These are phyloP conservation scores for Glycine tomentella DNA, from an alignment of 306 rosid genomes.

Conservation along the genomic window DNA sequence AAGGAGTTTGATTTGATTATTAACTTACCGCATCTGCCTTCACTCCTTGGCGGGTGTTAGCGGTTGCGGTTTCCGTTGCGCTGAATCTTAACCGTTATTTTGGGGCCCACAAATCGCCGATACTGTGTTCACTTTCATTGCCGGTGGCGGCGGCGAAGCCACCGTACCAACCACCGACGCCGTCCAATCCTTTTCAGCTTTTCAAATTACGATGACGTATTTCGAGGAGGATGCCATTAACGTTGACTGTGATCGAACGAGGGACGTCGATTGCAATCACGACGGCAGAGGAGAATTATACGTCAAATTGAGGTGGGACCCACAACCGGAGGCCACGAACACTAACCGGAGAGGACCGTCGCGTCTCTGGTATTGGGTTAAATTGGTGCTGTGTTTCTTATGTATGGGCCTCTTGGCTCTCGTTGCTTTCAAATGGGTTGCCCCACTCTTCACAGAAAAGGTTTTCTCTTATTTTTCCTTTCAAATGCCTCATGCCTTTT, in stretches of 20 bases:
- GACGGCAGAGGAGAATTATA: constrained; percentile 11
- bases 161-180: background rate
- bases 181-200: background rate
- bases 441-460: constrained; percentile 76
- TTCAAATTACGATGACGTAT: constrained; percentile 19
- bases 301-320: constrained; percentile 13
- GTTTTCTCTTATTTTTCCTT: constrained; percentile 46
- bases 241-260: background rate
- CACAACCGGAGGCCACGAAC: constrained; percentile 25
- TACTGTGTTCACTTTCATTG: background rate
- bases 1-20: too few relatives aligned
- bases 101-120: background rate
- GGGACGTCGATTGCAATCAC: background rate
- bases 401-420: constrained; percentile 60
- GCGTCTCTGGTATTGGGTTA: constrained; percentile 63
- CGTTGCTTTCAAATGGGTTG: constrained; percentile 73
- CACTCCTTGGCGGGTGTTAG: background rate
- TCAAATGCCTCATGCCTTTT: background rate
- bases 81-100: background rate
- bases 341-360: constrained; percentile 1
- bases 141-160: constrained; percentile 46
- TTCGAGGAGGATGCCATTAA: background rate
- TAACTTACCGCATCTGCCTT: too few relatives aligned
- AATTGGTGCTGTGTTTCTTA: constrained; percentile 49
- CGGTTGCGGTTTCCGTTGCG: constrained; percentile 23